Evolutionary conservation across 169 alveolate species (phyloP).

Genomic region (Eimeria brunetti): DNA sequence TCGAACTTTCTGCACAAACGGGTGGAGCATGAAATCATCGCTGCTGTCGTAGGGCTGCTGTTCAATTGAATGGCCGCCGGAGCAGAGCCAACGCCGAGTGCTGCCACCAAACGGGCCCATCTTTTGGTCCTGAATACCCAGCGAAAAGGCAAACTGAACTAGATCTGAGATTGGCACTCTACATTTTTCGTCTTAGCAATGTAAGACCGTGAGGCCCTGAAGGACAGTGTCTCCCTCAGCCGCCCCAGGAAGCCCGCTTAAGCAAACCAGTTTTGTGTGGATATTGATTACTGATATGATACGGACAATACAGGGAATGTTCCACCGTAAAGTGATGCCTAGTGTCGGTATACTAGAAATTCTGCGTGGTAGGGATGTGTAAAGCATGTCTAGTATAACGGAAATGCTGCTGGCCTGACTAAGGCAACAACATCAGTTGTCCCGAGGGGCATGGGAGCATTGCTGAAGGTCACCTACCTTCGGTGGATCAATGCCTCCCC

Average conservation of each 20-base stretch:
- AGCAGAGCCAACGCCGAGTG: constrained; percentile 1
- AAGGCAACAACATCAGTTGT: not conserved
- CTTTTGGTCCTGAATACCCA: constrained; percentile 29
- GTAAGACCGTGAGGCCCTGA: not conserved
- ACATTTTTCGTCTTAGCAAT: not conserved
- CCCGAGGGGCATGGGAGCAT: not conserved
- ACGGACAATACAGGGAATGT: not conserved
- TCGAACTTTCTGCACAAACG: constrained; percentile 59
- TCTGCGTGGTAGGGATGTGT: not conserved
- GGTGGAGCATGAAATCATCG: constrained; percentile 68
- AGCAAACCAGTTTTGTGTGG: not conserved
- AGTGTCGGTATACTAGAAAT: not conserved
- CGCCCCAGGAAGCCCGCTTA: not conserved
- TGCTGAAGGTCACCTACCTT: constrained; percentile 3
- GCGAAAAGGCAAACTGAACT: not conserved
- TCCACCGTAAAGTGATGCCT: too few relatives aligned
- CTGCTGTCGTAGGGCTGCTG: constrained; percentile 73
- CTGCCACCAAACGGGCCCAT: constrained; percentile 16
- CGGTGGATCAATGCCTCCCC: constrained; percentile 47
- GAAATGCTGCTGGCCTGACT: not conserved
- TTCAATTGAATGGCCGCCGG: constrained; percentile 49
- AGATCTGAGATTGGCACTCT: not conserved
- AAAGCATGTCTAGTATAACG: not conserved
- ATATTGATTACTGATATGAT: not conserved
- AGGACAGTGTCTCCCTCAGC: not conserved